Evolutionary conservation across 108 stramenopile genomes (phyloP), one percentile per base, ranked within the genome.

Genomic region (Fragilaria crotonensis): DNA sequence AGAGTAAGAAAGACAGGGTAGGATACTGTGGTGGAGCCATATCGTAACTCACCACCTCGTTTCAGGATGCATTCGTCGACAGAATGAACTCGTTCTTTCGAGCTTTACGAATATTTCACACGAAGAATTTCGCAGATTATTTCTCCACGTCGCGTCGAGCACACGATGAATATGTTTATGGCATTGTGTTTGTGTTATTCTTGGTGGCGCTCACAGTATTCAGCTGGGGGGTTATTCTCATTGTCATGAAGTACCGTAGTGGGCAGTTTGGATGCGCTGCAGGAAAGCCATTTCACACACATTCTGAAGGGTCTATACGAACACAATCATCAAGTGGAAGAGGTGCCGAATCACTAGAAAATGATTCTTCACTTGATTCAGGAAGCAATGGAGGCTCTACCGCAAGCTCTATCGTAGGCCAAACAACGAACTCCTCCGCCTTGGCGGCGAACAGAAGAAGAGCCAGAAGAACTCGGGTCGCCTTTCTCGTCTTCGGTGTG

Each of bases 251-350:
- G 52, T 60, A 52, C 23, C 63, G 60, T 30, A 72, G 80, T 1
- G 20, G 59, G 4, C 58, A 64, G 45, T 74, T 76, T 20, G 80
- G 80, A 5, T 81, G 80, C 61, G 80, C 80, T 23, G 72, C 80
- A 5, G 80, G 80, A 29, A 19, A 27, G 41, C 47, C 71, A 29
- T 81, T 81, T 59, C 59, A 56, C 2, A 25, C 21, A 20, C 30
- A n/a, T 2, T 29, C 30, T 26, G n/a, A 5, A 18, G 9, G 9
- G 5, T 21, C 20, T 23, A 14, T 41, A 14, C 36, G 36, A 41
- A 41, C 36, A 11, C 36, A 41, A 14, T 11, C 14, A 11, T 14
- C 7, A 11, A 7, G 14, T 11, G 25, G 22, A 22, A 26, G 25
- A 25, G 18, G 23, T 18, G 23, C 18, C 7, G 31, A 31, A 17